Evolutionary conservation across 2,329 filamentous ascomycete genomes (phyloP), one percentile per base, ranked within the genome.

Genomic region (Hypoxylon sp.): DNA sequence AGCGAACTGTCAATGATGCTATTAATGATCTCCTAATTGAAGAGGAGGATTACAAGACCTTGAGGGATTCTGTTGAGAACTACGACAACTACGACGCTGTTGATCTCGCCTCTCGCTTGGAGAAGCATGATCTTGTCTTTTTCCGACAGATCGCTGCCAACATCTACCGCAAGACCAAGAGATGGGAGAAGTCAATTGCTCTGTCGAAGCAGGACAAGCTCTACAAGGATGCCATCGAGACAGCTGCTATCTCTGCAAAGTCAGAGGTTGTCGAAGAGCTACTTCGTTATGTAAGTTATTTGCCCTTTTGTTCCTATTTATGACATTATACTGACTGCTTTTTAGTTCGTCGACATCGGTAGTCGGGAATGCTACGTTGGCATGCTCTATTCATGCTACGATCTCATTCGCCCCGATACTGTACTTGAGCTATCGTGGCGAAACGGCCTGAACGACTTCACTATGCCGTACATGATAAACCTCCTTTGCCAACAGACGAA

Each of bases 381-480:
- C 69, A 99, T 99, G 92, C 83, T 99, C 37, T 99, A 99, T 70
- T 88, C 95, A 42, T 99, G 94, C 81, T 96, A 99, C 75, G 94
- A 97, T 52, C 88, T 99, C 56, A 92, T 99, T 63, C 90, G 91
- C 12, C 88, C 95, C 3, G 91, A 97, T 68, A 80, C 95, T 42
- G 88, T 99, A 51, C 84, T 99, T 73, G 94, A 99, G 77, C 83
- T 99, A 50, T 97, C 94, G 52, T 99, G 94, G 94, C 93, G 94
- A 64, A 82, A 96, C 70, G 91, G 91, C 53, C 87, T 99, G 27
- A 86, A 87, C 66, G 94, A 99, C 77, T 99, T 96, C 76, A 96
- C 92, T 36, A 99, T 99, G 95, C 94, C 94, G 12, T 99, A 96
- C 80, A 95, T 99, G 91, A 97, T 99, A 83, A 99, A 97, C 78